Evolutionary conservation across 352 stramenopile genomes (phyloP), one percentile per base, ranked within the genome.

Genomic region (Globisporangium spiculum): DNA sequence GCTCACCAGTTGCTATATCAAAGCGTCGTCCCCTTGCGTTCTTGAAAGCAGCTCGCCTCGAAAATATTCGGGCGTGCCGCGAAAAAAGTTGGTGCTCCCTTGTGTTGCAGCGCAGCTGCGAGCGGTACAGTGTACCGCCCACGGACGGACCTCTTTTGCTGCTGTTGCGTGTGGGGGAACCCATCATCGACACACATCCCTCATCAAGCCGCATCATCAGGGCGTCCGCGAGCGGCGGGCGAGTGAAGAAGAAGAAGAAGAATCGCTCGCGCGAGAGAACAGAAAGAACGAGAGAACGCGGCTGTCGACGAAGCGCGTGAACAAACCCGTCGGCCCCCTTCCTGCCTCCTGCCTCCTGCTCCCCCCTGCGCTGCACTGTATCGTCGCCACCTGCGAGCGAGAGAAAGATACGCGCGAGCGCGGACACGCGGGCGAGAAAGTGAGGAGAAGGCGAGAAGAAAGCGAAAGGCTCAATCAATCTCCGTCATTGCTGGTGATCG

Each of bases 171-270:
- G 18, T 46, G 55, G 55, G 27, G 30, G 24, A 65, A 66, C 60
- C 27, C 60, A 66, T 56, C 60, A 66, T 54, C 36, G 44, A 52
- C 44, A 52, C 44, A 52, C 44, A 52, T 54, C 34, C 22, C 24
- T 64, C 24, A 54, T 66, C 60, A 57, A 34, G 30, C 30, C n/a
- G 34, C 60, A 66, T 66, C 60, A 66, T 59, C 30, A 20, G 27
- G 44, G 44, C 27, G 4, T 32, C n/a, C 27, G 41, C 26, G 10
- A 58, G 52, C 14, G 24, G 18, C 3, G 54, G 14, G 54, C 54
- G 18, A 32, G 46, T 27, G 46, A 57, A 60, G 54, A 60, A 60
- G 55, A 60, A 60, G 54, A 60, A 46, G 18, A 46, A 34, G 54
- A 60, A 24, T 60, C 26, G 41, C 18, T 38, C 55, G 16, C 55